Conservation (phyloP, 345 rosid genomes). For the Lepidium didymum region DNA sequence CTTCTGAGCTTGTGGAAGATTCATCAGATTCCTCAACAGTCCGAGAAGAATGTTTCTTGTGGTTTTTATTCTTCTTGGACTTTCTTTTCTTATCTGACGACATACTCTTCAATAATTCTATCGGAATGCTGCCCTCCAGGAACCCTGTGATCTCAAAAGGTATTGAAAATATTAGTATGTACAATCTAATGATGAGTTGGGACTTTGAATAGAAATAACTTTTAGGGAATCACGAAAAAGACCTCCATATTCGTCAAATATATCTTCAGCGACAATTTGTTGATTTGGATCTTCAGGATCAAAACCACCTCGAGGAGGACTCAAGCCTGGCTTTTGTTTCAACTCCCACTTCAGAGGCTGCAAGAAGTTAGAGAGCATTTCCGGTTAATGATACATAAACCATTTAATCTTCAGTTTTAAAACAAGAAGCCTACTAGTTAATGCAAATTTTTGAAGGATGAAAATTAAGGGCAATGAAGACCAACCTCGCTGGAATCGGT, state of each 20-base stretch:
- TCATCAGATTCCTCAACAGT: constrained; percentile 31
- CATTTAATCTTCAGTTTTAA: neutral
- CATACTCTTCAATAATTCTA: constrained; percentile 44
- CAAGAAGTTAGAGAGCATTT: neutral
- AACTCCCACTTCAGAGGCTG: constrained; percentile 98
- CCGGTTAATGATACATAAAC: neutral
- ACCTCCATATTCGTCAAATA: constrained; percentile 98
- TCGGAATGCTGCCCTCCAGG: constrained; percentile 60
- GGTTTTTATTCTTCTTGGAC: constrained; percentile 38
- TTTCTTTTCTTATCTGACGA: constrained; percentile 44
- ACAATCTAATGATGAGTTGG: neutral
- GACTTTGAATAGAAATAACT: neutral
- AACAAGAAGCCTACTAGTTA: neutral
- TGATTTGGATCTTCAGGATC: constrained; percentile 86
- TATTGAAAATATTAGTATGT: constrained; percentile 3
- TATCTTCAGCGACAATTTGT: constrained; percentile 95
- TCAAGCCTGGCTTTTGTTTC: constrained; percentile 92
- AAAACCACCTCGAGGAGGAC: constrained; percentile 98
- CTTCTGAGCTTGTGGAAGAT: constrained; percentile 33
- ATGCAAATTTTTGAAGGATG: neutral
- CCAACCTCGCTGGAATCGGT: constrained; percentile 79
- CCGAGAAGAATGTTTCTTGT: constrained; percentile 41
- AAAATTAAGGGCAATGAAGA: neutral
- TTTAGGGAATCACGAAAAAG: neutral
- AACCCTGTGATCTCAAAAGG: constrained; percentile 47